phyloP scores from a whole-genome alignment of 176 grass and related monocot genomes.

The Triticum monococcum region DNA sequence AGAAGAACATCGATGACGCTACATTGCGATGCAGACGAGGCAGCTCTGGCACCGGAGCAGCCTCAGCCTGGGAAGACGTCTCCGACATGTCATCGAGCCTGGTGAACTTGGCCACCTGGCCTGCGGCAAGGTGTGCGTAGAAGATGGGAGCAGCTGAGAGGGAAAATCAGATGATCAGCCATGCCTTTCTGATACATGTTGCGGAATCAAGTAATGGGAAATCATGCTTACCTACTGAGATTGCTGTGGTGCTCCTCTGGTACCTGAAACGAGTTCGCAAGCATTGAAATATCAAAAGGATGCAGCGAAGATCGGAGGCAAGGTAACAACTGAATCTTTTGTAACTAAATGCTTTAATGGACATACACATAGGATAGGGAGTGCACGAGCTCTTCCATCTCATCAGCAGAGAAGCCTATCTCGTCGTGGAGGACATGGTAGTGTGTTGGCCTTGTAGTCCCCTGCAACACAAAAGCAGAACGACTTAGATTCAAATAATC shows the following conservation, averaged over 20 bases:
- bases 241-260: conserved; percentile 61
- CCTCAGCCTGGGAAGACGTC: conserved; percentile 5
- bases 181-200: neutral
- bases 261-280: conserved; percentile 28
- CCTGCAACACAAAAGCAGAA: conserved; percentile 4
- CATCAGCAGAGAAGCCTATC: conserved; percentile 50
- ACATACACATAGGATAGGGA: conserved; percentile 66
- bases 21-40: conserved; percentile 39
- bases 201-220: neutral
- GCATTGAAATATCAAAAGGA: neutral
- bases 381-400: conserved; percentile 55
- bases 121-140: conserved; percentile 55
- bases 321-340: neutral
- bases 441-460: conserved; percentile 63
- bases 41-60: conserved; percentile 14
- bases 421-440: conserved; percentile 67
- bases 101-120: conserved; percentile 49
- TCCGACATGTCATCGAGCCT: conserved; percentile 43
- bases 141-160: conserved; percentile 52
- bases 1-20: conserved; percentile 59
- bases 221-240: conserved; percentile 46
- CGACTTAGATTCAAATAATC: too few relatives aligned
- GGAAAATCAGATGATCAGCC: neutral
- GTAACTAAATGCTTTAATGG: neutral
- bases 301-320: neutral